A percentile compares a stretch with the other conserved stretches of the same genome.
Evolutionary conservation across 2,329 filamentous ascomycete genomes (phyloP).

Genomic region (Dactylellina parvicollis): DNA sequence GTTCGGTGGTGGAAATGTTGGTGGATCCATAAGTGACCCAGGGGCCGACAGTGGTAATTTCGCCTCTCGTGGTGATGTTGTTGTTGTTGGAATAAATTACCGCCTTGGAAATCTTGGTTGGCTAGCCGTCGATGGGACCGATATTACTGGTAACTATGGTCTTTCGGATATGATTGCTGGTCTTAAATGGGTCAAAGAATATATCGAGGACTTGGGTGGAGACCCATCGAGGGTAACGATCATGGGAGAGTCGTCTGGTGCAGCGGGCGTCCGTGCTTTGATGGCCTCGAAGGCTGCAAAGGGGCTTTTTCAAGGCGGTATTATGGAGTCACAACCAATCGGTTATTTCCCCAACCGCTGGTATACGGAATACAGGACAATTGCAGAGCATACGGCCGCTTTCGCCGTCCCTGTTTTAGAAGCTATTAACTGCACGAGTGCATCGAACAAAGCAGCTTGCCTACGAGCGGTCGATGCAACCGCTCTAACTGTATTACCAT

Average conservation of each 20-base stretch:
- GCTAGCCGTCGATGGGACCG: conserved; percentile 59
- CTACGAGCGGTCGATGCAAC: conserved; percentile 12
- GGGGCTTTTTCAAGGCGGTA: conserved; percentile 65
- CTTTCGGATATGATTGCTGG: conserved; percentile 66
- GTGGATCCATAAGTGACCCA: conserved; percentile 61
- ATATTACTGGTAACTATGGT: conserved; percentile 65
- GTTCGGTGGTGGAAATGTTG: conserved; percentile 63
- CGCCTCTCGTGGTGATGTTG: conserved; percentile 64
- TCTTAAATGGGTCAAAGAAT: conserved; percentile 69
- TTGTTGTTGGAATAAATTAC: conserved; percentile 64
- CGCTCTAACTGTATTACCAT: neutral
- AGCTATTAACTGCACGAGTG: neutral
- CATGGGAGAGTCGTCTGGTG: conserved; percentile 77
- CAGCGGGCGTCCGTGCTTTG: conserved; percentile 64
- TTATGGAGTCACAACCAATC: conserved; percentile 57
- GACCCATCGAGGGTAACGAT: conserved; percentile 80
- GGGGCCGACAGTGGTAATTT: conserved; percentile 64
- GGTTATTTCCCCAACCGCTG: conserved; percentile 9
- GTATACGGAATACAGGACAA: conserved; percentile 23
- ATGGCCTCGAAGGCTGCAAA: conserved; percentile 65
- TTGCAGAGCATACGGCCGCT: conserved; percentile 6
- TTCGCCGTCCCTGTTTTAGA: conserved; percentile 2
- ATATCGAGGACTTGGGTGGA: conserved; percentile 81
- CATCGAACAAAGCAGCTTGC: conserved; percentile 16
- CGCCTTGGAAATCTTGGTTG: conserved; percentile 35